phyloP scores from a whole-genome alignment of 1,284 basidiomycete genomes.

The Cystobasidiaceae sp. region DNA sequence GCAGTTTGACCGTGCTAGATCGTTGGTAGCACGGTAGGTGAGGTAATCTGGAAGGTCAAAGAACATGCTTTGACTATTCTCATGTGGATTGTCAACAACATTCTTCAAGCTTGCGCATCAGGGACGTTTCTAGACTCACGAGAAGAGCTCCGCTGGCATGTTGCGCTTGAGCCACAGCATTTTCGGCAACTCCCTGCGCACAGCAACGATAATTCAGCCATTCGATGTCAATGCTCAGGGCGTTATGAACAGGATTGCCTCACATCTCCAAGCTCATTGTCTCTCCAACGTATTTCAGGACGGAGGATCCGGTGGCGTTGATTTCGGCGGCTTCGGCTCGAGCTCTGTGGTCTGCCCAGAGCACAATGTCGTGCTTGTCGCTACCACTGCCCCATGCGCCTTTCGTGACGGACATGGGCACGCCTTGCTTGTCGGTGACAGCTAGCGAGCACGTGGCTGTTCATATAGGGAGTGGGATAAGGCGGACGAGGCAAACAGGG shows the following conservation, averaged over 20 bases:
- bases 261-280: conserved; percentile 63
- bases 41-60: conserved; percentile 97
- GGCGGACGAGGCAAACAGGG: no score
- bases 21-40: conserved; percentile 82
- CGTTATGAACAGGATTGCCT: neutral
- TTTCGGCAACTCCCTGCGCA: conserved; percentile 57
- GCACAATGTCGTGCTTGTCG: conserved; percentile 74
- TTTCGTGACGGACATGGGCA: conserved; percentile 73
- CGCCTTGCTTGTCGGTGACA: conserved; percentile 66
- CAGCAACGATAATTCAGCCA: no score
- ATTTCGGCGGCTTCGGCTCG: conserved; percentile 85
- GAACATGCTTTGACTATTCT: conserved; percentile 64
- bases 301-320: conserved; percentile 75
- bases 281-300: conserved; percentile 91
- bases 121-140: no score
- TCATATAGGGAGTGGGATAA: neutral
- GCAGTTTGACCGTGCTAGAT: conserved; percentile 77
- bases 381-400: conserved; percentile 57
- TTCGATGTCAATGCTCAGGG: no score
- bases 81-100: neutral
- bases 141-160: conserved; percentile 71
- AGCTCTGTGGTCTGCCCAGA: conserved; percentile 76
- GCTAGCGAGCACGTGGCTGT: conserved; percentile 93
- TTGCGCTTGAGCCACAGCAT: conserved; percentile 91
- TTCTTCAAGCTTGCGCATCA: neutral